Evolutionary conservation across 805 yeast genomes (phyloP).

Genomic region (Metschnikowia gelsemii): DNA sequence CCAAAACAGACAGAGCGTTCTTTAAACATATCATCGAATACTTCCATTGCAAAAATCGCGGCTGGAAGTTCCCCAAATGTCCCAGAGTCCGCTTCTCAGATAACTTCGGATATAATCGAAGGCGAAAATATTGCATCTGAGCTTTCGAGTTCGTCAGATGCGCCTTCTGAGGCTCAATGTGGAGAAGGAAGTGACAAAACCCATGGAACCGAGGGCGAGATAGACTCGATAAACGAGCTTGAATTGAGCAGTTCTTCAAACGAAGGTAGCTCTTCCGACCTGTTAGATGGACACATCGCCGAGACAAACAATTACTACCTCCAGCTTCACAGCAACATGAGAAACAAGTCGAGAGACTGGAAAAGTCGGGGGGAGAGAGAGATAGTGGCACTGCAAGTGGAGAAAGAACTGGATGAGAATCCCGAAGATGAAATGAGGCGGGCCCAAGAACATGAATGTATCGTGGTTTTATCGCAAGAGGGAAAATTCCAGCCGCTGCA

Average conservation of each 20-base stretch:
- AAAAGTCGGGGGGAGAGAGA: too few species aligned
- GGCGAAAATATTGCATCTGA: too few species aligned
- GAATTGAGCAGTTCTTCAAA: conserved; percentile 4
- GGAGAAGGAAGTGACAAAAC: too few species aligned
- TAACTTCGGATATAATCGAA: too few species aligned
- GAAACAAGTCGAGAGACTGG: conserved; percentile 10
- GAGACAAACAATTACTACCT: conserved; percentile 25
- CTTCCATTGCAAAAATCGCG: too few species aligned
- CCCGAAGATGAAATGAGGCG: not conserved
- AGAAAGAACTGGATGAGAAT: not conserved
- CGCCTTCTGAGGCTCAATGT: conserved; percentile 22
- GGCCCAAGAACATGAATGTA: not conserved
- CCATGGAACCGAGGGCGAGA: conserved; percentile 15
- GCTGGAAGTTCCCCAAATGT: too few species aligned
- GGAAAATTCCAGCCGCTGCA: conserved; percentile 43
- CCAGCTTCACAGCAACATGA: conserved; percentile 14
- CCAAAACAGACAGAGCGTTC: too few species aligned
- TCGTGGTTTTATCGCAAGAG: conserved; percentile 12
- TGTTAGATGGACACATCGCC: conserved; percentile 3
- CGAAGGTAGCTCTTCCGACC: conserved; percentile 8
- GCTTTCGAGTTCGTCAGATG: conserved; percentile 28
- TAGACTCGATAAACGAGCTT: conserved; percentile 13
- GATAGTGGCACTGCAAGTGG: not conserved
- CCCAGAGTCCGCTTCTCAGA: too few species aligned
- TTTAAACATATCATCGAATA: too few species aligned